Evolutionary conservation across 192 early-diverging fungal species (phyloP), one percentile per base, ranked within the genome.

Genomic region (Neocallimastix lanati): DNA sequence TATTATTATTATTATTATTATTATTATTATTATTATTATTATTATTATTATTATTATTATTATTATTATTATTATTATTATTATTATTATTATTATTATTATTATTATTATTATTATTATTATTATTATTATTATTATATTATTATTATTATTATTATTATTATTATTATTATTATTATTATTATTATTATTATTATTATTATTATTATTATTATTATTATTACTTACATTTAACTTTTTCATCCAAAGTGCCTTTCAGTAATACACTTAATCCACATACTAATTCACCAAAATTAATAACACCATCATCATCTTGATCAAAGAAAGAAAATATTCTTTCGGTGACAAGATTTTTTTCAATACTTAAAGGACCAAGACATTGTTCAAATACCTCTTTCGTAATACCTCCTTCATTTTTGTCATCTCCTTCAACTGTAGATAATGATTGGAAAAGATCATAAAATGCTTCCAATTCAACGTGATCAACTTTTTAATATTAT

Each of bases 301-400:
- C 82, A 28, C 83, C 86, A 82, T 99, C 93, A 5, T 83, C 79
- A 83, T 99, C 92, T 30, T 88, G 91, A 81, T 99, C 97, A 86
- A 94, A 98, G 79, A 95, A 97, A 0, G 85, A 83, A 82, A 96
- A 99, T 76, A 98, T 92, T 1, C 96, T 89, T 29, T 91, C 90
- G 5, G 91, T 93, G 78, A 99, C 92, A 33, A 98, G 85, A 76
- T 96, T 94, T 79, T 93, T 91, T 28, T 92, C 90, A 28, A 93
- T 80, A 77, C 94, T 95, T 29, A 95, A 87, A 27, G 92, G 92
- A 2, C 97, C 96, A 25, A 99, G 85, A 50, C 94, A 98, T 80
- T 86, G 83, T 82, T 93, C 92, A 86, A 97, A 99, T 4, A 92
- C 93, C 28, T 87, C 86, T 28, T 87, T 86, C 15, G 90, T 90